Base-by-base conservation (phyloP, 2,329 filamentous ascomycete species). In the Leptodontidium sp. region DNA sequence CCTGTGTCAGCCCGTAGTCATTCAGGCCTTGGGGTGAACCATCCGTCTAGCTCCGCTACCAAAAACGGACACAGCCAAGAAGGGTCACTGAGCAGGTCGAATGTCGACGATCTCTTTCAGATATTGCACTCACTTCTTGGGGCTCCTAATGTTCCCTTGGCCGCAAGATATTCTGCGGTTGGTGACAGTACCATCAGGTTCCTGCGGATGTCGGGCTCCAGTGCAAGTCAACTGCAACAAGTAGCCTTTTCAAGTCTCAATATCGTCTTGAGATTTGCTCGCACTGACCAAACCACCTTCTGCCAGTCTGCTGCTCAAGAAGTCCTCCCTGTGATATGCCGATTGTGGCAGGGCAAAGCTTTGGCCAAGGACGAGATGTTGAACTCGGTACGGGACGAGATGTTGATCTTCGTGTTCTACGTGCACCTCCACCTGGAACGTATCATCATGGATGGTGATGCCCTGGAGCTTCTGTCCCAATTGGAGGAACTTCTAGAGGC, bases 181-280 rank as follows among this genome's bases (percentile, higher is more conserved):
- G 81, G 90, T 9, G 79, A 82, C 50, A 81, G 84, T 3, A 82
- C 91, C 29, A 75, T 91, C 24, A 84, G 85, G 47, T 88, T 93
- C 68, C 81, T 97, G 71, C 84, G 85, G 58, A 83, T 87, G 61
- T 86, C 86, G 45, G 81, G 84, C 32, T 82, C 87, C 57, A 88
- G 85, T 71, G 82, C 89, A 52, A 87, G 88, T 57, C 87, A 86
- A 73, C 81, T 90, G 62, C 92, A 94, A 74, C 90, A 91, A 75
- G 81, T 90, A 66, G 91, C 91, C 17, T 93, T 98, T 77, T 88
- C 88, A 53, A 86, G 90, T 53, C 84, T 98, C 75, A 97, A 97
- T 80, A 82, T 84, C 61, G 79, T 97, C 6, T 82, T 97, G 61
- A 82, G 85, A 49, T 86, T 85, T 67, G 87, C 88, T 2, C 85